Evolutionary conservation across 2,329 filamentous ascomycete species (phyloP).

Genomic region (Xylariaceae sp.): DNA sequence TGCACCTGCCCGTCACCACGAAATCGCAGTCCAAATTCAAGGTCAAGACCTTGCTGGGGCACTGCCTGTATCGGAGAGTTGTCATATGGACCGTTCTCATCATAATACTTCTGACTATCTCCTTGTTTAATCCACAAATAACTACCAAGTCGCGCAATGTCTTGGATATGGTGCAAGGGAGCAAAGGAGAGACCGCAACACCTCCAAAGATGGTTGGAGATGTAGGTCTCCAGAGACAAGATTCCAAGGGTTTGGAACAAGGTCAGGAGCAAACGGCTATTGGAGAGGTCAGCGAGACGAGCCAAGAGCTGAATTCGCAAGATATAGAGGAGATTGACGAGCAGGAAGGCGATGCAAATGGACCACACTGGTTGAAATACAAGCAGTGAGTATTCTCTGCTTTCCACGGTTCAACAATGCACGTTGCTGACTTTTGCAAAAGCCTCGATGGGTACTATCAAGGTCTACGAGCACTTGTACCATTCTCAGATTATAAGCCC

Average conservation of each 20-base stretch:
- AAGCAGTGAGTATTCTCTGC: constrained; percentile 34
- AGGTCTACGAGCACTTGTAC: constrained; percentile 68
- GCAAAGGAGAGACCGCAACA: constrained; percentile 12
- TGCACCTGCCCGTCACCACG: constrained; percentile 24
- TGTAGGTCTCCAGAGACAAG: constrained; percentile 16
- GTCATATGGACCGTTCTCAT: constrained; percentile 45
- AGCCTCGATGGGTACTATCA: constrained; percentile 80
- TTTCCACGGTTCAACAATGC: too few relatives aligned
- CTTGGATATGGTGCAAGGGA: constrained; percentile 24
- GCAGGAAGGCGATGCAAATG: constrained; percentile 6
- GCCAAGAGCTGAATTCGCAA: constrained; percentile 4
- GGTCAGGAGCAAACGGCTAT: constrained; percentile 2
- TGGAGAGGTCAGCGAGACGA: neutral
- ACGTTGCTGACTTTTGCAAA: constrained; percentile 9
- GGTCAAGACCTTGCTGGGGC: constrained; percentile 42
- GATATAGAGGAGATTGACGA: constrained; percentile 11
- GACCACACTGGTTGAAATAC: constrained; percentile 36
- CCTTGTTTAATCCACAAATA: constrained; percentile 32
- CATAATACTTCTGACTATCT: constrained; percentile 36
- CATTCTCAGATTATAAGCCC: constrained; percentile 57
- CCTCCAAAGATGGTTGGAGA: constrained; percentile 6
- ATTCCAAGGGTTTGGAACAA: constrained; percentile 2
- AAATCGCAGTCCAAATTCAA: constrained; percentile 35
- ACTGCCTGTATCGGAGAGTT: constrained; percentile 49
- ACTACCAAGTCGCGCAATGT: constrained; percentile 21